A percentile compares a stretch with the other conserved stretches of the same genome.
phyloP scores from a whole-genome alignment of 2,329 filamentous ascomycete genomes.

The Fusarium anthophilum region DNA sequence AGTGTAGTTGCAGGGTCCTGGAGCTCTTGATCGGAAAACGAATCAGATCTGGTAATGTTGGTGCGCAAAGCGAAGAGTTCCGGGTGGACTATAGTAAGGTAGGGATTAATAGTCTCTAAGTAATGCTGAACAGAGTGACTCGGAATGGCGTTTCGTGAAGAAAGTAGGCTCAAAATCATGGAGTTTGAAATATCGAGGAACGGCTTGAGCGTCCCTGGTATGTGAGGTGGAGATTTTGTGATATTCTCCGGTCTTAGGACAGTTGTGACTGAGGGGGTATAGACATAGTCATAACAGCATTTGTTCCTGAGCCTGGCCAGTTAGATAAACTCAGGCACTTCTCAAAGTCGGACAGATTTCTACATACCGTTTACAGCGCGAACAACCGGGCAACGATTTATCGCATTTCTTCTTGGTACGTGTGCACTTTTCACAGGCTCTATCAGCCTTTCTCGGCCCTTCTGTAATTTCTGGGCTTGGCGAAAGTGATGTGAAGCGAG shows the following conservation, averaged over 20 bases:
- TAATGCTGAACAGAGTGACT: slow-evolving; percentile 48
- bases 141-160: slow-evolving; percentile 44
- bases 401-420: slow-evolving; percentile 51
- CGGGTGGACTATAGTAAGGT: slow-evolving; percentile 53
- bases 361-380: slow-evolving; percentile 46
- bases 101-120: slow-evolving; percentile 53
- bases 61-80: slow-evolving; percentile 47
- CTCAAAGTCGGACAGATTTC: neutral
- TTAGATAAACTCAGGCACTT: neutral
- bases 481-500: slow-evolving; percentile 33
- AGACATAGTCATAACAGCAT: slow-evolving; percentile 49
- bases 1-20: slow-evolving; percentile 48
- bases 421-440: slow-evolving; percentile 50
- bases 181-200: slow-evolving; percentile 47
- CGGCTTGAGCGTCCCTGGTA: slow-evolving; percentile 40
- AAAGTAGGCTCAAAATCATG: slow-evolving; percentile 51
- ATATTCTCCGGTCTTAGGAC: slow-evolving; percentile 40
- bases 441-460: slow-evolving; percentile 42
- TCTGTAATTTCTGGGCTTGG: slow-evolving; percentile 37
- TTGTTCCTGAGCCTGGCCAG: slow-evolving; percentile 37
- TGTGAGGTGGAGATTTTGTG: slow-evolving; percentile 15
- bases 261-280: slow-evolving; percentile 45
- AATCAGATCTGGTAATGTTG: neutral
- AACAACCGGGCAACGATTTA: slow-evolving; percentile 47
- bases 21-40: slow-evolving; percentile 12